Evolutionary conservation across 73 alveolate species (phyloP).

Genomic region (Tetrahymena thermophila): DNA sequence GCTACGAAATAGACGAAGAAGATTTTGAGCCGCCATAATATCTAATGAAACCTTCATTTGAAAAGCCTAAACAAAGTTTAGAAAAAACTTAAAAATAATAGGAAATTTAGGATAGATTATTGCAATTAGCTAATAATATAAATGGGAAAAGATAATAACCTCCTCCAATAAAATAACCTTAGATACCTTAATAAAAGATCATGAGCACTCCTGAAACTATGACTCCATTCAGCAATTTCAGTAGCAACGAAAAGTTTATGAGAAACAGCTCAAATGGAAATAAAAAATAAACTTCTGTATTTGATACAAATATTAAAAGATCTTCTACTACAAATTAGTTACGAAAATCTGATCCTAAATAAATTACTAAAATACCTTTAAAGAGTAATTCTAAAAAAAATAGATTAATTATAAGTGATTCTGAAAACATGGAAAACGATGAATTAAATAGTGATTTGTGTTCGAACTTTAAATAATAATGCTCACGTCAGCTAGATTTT

Average conservation of each 20-base stretch:
- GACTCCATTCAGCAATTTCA: not conserved
- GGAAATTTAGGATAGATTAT: not conserved
- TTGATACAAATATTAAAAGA: not conserved
- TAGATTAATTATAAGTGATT: not conserved
- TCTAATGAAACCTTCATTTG: not conserved
- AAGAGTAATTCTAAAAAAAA: not conserved
- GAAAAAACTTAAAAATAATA: not conserved
- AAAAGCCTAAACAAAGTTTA: not conserved
- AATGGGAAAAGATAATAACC: not conserved
- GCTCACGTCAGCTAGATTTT: not conserved
- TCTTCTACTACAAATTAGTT: not conserved
- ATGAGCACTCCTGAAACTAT: not conserved
- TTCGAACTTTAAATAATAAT: not conserved
- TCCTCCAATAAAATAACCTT: not conserved
- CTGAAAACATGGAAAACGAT: not conserved
- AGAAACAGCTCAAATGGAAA: not conserved
- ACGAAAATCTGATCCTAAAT: not conserved
- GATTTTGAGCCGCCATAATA: not conserved
- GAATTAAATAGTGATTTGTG: not conserved
- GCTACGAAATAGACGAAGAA: not conserved
- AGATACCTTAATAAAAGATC: not conserved
- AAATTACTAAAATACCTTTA: not conserved
- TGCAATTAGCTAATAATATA: not conserved
- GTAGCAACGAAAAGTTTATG: not conserved
- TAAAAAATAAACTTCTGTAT: not conserved